Base-by-base conservation (phyloP, 2,329 filamentous ascomycete species). In the Neurospora crassa region DNA sequence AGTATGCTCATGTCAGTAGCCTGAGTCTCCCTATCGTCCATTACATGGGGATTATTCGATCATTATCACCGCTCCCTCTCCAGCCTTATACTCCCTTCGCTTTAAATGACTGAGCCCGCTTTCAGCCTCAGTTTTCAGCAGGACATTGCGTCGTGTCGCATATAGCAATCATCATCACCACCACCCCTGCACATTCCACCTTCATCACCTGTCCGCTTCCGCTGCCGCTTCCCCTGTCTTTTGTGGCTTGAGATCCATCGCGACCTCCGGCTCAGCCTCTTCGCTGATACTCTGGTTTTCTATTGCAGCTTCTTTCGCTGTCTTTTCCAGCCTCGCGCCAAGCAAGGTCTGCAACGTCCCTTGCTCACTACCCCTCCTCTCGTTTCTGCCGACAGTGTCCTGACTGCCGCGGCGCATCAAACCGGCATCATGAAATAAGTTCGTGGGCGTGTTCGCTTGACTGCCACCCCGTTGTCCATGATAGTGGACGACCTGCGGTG, bases 391-490 rank as follows among this genome's bases (percentile, higher is more conserved):
- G 67, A 72, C 76, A 16, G 77, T 77, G 73, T 87, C 86, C 69
- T 86, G 83, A 72, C 86, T 88, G 6, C 83, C 84, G 37, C 84
- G 82, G 63, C 84, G 80, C 74, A 83, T 78, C 42, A 83, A 73
- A 1, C 82, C 83, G 0, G 81, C 77, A 67, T 88, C 87, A 68
- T 85, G 83, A 71, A 85, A 84, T 24, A 84, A 80, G 34, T 85
- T 79, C 0, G 88, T 90, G 14, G 89, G 89, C 0, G 89, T 90
- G 76, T 89, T 90, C 10, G 88, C 86, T 76, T 90, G 89, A 76
- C 88, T 90, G 12, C 89, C 88, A n/a, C 89, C 89, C 47, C 88
- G 83, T 78, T 90, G 89, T 5, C 89, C 89, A 74, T 90, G 88
- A 75, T 91, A 91, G 75, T 91, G 89, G 40, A 91, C 83, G 2